Percentiles rank a stretch among this genome's conserved stretches.
Evolutionary conservation across 192 early-diverging fungal species (phyloP).

Genomic region (Rhizophagus prolifer): DNA sequence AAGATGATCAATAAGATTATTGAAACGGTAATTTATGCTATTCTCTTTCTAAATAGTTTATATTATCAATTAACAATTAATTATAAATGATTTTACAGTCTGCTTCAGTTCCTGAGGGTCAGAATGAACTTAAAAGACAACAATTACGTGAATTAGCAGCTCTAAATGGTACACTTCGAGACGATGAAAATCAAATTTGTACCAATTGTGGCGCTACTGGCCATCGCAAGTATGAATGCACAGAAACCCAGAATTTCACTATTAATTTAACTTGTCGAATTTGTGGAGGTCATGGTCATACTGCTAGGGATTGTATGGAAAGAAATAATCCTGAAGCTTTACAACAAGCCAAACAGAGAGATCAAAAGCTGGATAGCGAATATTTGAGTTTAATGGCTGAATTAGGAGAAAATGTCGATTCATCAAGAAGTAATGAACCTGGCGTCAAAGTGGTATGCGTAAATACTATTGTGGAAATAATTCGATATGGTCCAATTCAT

Average conservation of each 20-base stretch:
- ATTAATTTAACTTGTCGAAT: constrained; percentile 83
- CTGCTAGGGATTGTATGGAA: constrained; percentile 88
- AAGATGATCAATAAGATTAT: constrained; percentile 91
- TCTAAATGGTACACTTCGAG: constrained; percentile 93
- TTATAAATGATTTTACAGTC: constrained; percentile 38
- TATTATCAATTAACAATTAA: too few relatives aligned
- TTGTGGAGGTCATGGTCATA: constrained; percentile 89
- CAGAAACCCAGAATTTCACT: constrained; percentile 84
- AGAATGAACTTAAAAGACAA: constrained; percentile 92
- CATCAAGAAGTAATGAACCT: constrained; percentile 5
- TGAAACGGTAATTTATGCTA: constrained; percentile 65
- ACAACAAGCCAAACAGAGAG: constrained; percentile 70
- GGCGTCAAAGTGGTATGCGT: background rate
- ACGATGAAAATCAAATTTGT: constrained; percentile 94
- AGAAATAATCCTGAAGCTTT: constrained; percentile 80
- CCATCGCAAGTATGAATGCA: constrained; percentile 90
- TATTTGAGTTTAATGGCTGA: constrained; percentile 95
- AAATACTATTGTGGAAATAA: background rate
- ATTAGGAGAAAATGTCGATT: constrained; percentile 64
- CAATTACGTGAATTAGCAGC: constrained; percentile 94
- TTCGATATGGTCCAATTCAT: too few relatives aligned
- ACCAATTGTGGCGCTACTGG: constrained; percentile 89
- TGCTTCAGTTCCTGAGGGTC: constrained; percentile 89
- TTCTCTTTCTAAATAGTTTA: background rate
- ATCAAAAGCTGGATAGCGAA: constrained; percentile 86